Percentiles rank a stretch among this genome's conserved stretches.
phyloP scores from a whole-genome alignment of 2,329 filamentous ascomycete genomes.

The Fusarium transvaalense region DNA sequence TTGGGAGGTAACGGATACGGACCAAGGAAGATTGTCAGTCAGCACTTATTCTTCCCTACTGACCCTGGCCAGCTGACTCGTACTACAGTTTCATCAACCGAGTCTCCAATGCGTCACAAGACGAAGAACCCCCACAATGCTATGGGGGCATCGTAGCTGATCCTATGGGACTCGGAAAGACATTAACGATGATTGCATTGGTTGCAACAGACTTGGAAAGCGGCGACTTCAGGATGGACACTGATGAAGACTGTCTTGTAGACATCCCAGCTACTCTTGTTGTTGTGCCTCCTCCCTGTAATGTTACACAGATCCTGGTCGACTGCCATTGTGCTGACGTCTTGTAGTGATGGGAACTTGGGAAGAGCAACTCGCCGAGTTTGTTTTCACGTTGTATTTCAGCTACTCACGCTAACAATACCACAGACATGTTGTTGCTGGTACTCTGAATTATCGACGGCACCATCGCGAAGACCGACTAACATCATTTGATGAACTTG shows the following conservation, averaged over 20 bases:
- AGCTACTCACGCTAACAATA: not conserved
- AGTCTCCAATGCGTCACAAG: constrained; percentile 47
- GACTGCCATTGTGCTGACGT: not conserved
- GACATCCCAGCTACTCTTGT: constrained; percentile 48
- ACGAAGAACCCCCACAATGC: constrained; percentile 53
- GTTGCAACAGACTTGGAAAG: constrained; percentile 46
- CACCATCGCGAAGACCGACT: constrained; percentile 51
- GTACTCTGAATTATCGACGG: constrained; percentile 41
- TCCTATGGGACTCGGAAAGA: constrained; percentile 62
- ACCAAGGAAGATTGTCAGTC: constrained; percentile 41
- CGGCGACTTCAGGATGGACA: accelerated
- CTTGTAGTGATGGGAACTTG: constrained; percentile 54
- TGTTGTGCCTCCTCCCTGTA: constrained; percentile 55
- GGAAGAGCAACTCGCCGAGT: constrained; percentile 53
- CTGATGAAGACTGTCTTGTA: not conserved
- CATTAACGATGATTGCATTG: constrained; percentile 59
- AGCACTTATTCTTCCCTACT: accelerated
- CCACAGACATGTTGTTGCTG: constrained; percentile 43
- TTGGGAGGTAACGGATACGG: constrained; percentile 50
- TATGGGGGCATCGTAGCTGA: constrained; percentile 61
- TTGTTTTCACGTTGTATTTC: accelerated
- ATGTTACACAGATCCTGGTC: not conserved
- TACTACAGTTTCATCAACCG: constrained; percentile 52
- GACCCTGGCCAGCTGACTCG: not conserved
- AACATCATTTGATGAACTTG: constrained; percentile 17